A percentile compares a stretch with the other conserved stretches of the same genome.
Evolutionary conservation across 352 stramenopile genomes (phyloP).

Genomic region (Phytopythium cucurbitacearum): DNA sequence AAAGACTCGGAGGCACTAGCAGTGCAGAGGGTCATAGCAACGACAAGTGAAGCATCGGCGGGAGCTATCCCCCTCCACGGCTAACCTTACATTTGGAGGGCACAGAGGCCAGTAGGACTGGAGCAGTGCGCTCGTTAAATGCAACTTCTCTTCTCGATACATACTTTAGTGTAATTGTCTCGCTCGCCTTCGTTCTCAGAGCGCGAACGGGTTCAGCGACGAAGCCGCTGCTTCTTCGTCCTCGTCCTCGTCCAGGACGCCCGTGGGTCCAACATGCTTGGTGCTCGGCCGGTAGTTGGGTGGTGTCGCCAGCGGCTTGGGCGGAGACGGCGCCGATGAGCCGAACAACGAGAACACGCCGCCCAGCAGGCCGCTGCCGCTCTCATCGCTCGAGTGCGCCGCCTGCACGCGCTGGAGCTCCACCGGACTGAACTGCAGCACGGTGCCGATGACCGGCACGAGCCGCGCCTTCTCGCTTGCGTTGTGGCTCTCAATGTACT

Average conservation of each 20-base stretch:
- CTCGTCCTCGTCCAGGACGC: constrained; percentile 26
- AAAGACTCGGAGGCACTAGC: too few species aligned
- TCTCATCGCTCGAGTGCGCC: constrained; percentile 30
- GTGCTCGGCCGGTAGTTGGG: constrained; percentile 30
- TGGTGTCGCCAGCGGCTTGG: constrained; percentile 56
- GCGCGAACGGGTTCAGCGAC: constrained; percentile 64
- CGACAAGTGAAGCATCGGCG: too few species aligned
- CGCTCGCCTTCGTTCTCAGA: constrained; percentile 10
- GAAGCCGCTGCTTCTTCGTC: constrained; percentile 47
- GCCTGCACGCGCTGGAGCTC: constrained; percentile 61
- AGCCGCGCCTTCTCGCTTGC: constrained; percentile 70
- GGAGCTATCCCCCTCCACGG: too few species aligned
- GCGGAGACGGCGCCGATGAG: constrained; percentile 17
- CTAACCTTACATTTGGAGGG: too few species aligned
- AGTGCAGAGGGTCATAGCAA: too few species aligned
- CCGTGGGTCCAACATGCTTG: constrained; percentile 13
- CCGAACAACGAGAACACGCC: constrained; percentile 77
- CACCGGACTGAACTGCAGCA: constrained; percentile 68
- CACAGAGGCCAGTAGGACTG: too few species aligned
- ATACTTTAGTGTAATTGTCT: too few species aligned
- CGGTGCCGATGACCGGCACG: constrained; percentile 70
- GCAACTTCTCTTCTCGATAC: neutral
- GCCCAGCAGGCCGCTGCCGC: constrained; percentile 45
- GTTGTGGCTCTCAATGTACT: constrained; percentile 79
- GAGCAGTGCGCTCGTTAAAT: too few species aligned